phyloP scores from a whole-genome alignment of 257 asterid genomes.

The Solanum medicagineum region DNA sequence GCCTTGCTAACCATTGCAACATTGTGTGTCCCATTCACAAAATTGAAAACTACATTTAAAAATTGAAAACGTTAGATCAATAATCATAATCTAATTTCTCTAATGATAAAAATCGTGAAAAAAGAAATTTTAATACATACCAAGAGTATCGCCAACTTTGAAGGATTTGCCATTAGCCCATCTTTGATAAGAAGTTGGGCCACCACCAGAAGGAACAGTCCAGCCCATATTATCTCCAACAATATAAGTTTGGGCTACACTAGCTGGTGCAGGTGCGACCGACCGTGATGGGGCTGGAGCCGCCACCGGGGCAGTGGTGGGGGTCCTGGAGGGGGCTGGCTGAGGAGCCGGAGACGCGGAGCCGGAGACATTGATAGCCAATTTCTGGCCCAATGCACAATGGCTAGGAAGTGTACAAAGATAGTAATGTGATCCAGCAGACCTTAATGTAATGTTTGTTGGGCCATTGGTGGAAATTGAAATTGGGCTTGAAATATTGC shows the following conservation, averaged over 20 bases:
- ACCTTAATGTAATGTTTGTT: conserved; percentile 25
- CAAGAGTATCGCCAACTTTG: conserved; percentile 52
- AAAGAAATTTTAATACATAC: conserved; percentile 7
- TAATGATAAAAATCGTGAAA: no score
- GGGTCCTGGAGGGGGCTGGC: background rate
- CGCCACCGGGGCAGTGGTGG: conserved; percentile 1
- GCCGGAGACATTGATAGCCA: conserved; percentile 53
- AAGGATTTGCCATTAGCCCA: conserved; percentile 47
- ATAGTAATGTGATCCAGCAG: conserved; percentile 47
- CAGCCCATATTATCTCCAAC: conserved; percentile 67
- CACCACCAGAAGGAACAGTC: conserved; percentile 42
- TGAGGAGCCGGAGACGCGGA: conserved; percentile 12
- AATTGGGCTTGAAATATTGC: conserved; percentile 35
- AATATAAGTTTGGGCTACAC: conserved; percentile 16
- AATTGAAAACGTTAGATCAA: background rate
- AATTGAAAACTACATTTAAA: conserved; percentile 57
- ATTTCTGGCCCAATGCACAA: conserved; percentile 38
- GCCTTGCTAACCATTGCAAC: conserved; percentile 32
- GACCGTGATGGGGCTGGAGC: conserved; percentile 8
- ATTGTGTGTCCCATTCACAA: conserved; percentile 32
- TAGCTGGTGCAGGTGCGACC: conserved; percentile 11
- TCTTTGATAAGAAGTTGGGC: conserved; percentile 30
- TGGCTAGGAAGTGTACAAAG: conserved; percentile 39
- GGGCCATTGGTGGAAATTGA: conserved; percentile 32
- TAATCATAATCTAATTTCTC: no score